Conservation (phyloP, 495 filamentous ascomycete genomes). For the Darksidea phi region DNA sequence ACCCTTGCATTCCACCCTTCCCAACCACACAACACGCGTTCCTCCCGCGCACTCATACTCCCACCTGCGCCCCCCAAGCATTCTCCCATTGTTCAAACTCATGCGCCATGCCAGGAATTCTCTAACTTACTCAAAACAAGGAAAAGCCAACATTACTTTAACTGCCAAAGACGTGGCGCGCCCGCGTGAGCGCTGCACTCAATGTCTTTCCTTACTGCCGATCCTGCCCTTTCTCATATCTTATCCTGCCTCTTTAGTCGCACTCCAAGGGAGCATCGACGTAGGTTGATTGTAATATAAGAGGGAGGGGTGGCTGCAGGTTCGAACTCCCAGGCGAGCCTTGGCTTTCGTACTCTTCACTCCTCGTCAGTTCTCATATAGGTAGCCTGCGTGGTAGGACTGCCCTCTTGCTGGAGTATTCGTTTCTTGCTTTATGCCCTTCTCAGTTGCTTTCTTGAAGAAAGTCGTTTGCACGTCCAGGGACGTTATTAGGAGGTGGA, state of each 20-base stretch:
- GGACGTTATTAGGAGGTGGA: conserved; percentile 4
- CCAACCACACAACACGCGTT: neutral
- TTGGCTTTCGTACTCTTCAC: neutral
- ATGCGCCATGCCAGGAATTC: neutral
- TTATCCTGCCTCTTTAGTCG: neutral
- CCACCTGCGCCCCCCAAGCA: neutral
- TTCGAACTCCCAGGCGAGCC: neutral
- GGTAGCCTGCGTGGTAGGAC: neutral
- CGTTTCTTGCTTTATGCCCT: conserved; percentile 1
- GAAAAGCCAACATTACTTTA: neutral
- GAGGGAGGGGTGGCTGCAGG: neutral
- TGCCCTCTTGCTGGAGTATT: neutral
- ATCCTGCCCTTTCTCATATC: conserved; percentile 1
- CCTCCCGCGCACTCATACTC: neutral
- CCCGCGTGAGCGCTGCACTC: neutral
- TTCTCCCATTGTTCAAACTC: neutral
- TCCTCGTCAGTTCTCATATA: neutral
- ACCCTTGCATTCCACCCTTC: no score
- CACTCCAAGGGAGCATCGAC: neutral
- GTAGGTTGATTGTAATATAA: neutral
- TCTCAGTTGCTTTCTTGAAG: conserved; percentile 15
- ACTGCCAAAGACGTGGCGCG: neutral
- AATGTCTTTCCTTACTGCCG: conserved; percentile 11
- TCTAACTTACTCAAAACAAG: neutral
- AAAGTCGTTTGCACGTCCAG: conserved; percentile 14